Evolutionary conservation across 148 eudicot genomes (phyloP).

Genomic region (Fagopyrum esculentum): DNA sequence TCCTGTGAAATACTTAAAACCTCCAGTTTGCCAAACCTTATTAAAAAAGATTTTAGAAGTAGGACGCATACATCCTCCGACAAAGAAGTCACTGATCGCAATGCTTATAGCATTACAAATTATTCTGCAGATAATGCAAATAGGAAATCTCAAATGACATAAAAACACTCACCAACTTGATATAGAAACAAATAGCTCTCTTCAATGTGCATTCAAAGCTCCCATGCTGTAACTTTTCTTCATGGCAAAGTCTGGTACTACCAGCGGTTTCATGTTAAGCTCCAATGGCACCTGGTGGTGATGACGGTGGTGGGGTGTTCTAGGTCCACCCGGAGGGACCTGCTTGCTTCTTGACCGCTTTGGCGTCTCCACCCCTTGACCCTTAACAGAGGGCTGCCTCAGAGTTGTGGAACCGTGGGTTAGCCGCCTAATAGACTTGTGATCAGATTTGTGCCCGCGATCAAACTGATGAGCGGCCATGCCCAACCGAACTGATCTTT

Average conservation of each 20-base stretch:
- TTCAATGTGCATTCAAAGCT: background rate
- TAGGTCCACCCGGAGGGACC: background rate
- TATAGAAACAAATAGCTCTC: background rate
- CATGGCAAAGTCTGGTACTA: slow-evolving; percentile 3
- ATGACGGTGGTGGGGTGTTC: background rate
- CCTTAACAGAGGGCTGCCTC: background rate
- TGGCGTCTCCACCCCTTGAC: background rate
- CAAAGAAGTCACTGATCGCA: background rate
- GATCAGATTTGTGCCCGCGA: slow-evolving; percentile 52
- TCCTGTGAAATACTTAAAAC: background rate
- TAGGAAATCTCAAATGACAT: background rate
- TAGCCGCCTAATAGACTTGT: slow-evolving; percentile 43
- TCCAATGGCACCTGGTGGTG: slow-evolving; percentile 1
- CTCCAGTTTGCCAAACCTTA: slow-evolving; percentile 9
- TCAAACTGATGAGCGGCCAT: slow-evolving; percentile 46
- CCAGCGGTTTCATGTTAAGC: slow-evolving; percentile 11
- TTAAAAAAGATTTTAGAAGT: background rate
- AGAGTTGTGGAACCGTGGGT: slow-evolving; percentile 11
- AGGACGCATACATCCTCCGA: background rate
- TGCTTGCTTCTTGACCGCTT: slow-evolving; percentile 9
- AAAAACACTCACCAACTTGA: background rate
- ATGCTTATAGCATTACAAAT: background rate
- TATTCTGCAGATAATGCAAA: background rate
- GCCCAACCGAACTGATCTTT: slow-evolving; percentile 60
- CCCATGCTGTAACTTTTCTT: slow-evolving; percentile 13